Conservation (phyloP, 352 stramenopile genomes). For the Elongisporangium undulatum region DNA sequence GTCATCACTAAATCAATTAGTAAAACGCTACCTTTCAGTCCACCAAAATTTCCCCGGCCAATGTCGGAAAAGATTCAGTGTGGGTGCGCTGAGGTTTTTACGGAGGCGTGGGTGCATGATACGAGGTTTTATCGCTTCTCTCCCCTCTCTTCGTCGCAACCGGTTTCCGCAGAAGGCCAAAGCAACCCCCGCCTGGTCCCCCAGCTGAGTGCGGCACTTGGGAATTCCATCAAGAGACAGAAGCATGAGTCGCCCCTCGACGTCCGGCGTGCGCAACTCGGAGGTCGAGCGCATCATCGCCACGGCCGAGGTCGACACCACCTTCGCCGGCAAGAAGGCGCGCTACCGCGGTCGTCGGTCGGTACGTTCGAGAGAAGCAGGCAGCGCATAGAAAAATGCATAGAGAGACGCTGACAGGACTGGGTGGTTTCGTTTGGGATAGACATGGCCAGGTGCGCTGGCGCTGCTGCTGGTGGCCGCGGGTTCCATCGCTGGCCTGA, state of each 20-base stretch:
- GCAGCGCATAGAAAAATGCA: background rate
- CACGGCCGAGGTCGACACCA: constrained; percentile 71
- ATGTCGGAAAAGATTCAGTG: background rate
- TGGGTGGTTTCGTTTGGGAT: background rate
- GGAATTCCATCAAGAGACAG: constrained; percentile 5
- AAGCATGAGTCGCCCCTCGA: constrained; percentile 29
- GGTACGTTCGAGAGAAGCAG: constrained; percentile 20
- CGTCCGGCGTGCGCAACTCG: constrained; percentile 51
- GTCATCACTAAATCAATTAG: background rate
- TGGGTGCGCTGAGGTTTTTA: background rate
- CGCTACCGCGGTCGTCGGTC: constrained; percentile 66
- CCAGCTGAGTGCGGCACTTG: background rate
- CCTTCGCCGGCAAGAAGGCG: constrained; percentile 72
- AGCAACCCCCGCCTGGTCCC: background rate
- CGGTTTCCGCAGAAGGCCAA: background rate
- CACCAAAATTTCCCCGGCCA: background rate
- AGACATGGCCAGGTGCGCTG: constrained; percentile 79
- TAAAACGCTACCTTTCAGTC: background rate
- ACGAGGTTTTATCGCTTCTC: background rate
- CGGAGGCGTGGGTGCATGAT: background rate
- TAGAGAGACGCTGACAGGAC: constrained; percentile 1
- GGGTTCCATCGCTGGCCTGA: constrained; percentile 57
- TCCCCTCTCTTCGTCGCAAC: background rate
- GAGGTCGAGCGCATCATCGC: constrained; percentile 83
- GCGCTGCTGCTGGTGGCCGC: constrained; percentile 51